Base-by-base conservation (phyloP, 768 basidiomycete species). In the Xanthoconium stramineum region DNA sequence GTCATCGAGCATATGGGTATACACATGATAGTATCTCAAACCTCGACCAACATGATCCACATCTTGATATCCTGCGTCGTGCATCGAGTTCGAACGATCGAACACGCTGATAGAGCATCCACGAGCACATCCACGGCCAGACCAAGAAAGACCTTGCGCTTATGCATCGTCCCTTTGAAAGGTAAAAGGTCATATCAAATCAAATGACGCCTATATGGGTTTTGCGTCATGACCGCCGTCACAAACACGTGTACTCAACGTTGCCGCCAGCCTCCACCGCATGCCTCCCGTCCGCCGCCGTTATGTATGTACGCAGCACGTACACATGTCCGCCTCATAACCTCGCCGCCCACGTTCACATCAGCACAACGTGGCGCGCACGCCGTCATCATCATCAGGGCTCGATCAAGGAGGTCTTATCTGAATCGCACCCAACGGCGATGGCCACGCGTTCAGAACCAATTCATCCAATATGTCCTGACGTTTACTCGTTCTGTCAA, bases 181-280 rank as follows among this genome's bases (percentile, higher is more conserved):
- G 38, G n/a, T 17, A 15, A 15, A 17, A 15, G 36, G 12, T 6
- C 12, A 12, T 13, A 37, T 37, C 42, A 20, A 32, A 33, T 47
- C 30, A n/a, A 33, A 48, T 33, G 50, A 46, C 44, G 5, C 17
- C 30, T 32, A 5, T 19, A 30, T 47, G n/a, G 24, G 24, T 24
- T 24, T 24, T 24, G 24, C 51, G 50, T 53, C 49, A 37, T 35
- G 39, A 35, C 58, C 12, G 51, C 52, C 33, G 53, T 62, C 59
- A 47, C n/a, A 17, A 49, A 63, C 60, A 61, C 60, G 60, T 63
- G 60, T 61, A 30, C 20, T 52, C 55, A 61, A 59, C 60, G 61
- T 63, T 52, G 61, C 9, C 11, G 15, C 53, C 28, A 44, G 14
- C 32, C n/a, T 35, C 35, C 28, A 12, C 35, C 35, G 10, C 24